Evolutionary conservation across 352 stramenopile species (phyloP), one percentile per base, ranked within the genome.

Genomic region (Phytophthora meadii): DNA sequence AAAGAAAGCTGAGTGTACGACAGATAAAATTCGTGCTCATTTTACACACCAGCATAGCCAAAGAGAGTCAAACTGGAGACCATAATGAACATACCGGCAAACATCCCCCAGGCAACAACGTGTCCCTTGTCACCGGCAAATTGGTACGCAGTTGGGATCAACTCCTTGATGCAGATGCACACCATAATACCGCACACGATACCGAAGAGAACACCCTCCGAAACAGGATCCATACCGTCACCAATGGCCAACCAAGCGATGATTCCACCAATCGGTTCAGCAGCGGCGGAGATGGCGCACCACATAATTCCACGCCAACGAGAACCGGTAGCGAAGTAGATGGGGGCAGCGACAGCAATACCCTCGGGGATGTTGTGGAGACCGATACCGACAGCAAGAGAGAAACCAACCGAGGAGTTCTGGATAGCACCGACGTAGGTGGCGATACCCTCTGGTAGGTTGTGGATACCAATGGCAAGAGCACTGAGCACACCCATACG

Each of bases 321-420:
- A 37, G 89, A 97, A 5, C 93, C 93, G 4, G 96, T 99, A 9
- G 95, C 93, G 65, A 98, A 99, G 78, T 98, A 99, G 36, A 99
- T 97, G 1, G 96, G 95, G n/a, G 98, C 83, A 15, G 94, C 90
- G 12, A 99, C 93, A 30, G 93, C 97, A 30, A 99, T 83, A 0
- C 97, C 97, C 63, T 99, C 96, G 0, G 96, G 93, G 52, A 99
- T 97, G 66, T 42, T 42, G 37, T 42, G 37, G 2, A 42, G 87
- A 5, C 88, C 95, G 61, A 99, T 99, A 19, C 92, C 96, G 34
- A 99, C 77, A 1, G 96, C 95, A 11, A 99, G 78, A 5, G 95
- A 92, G 36, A 87, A 67, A 24, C 97, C 97, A 7, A 99, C 89
- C 4, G 70, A 83, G 1, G 94, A 90, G 70, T 98, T 92, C 11